A percentile compares a stretch with the other conserved stretches of the same genome.
Conservation (phyloP, 2,329 filamentous ascomycete genomes). For the Aureobasidium sp. region DNA sequence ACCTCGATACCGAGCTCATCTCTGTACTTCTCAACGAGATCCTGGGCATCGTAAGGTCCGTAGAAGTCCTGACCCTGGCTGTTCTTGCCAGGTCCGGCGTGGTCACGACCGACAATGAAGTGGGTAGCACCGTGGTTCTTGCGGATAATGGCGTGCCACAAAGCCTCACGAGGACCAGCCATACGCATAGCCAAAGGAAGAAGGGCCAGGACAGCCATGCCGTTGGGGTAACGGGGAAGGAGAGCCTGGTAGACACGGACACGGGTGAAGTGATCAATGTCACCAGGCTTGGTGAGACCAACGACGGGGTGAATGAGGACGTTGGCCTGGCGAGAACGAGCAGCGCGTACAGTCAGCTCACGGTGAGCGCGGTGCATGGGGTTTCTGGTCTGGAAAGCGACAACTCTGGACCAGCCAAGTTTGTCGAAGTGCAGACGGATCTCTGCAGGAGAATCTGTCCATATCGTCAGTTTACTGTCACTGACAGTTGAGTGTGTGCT, state of each 20-base stretch:
- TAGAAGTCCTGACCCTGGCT: constrained; percentile 96
- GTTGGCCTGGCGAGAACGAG: constrained; percentile 92
- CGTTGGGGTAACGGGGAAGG: constrained; percentile 93
- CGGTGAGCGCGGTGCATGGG: constrained; percentile 98
- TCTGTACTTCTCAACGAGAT: constrained; percentile 92
- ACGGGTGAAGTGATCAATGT: constrained; percentile 99
- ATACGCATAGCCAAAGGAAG: constrained; percentile 97
- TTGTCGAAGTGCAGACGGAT: constrained; percentile 97
- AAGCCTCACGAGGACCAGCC: constrained; percentile 94
- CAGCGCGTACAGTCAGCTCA: constrained; percentile 94
- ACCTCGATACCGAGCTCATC: constrained; percentile 97
- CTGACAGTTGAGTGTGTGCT: neutral
- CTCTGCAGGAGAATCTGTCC: constrained; percentile 79
- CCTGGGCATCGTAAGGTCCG: constrained; percentile 94
- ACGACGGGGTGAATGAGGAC: constrained; percentile 99
- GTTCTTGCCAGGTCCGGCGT: constrained; percentile 97
- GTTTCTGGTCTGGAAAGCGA: constrained; percentile 98
- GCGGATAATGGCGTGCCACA: constrained; percentile 99
- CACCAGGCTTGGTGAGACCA: constrained; percentile 95
- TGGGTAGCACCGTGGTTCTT: constrained; percentile 99
- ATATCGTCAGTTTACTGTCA: constrained; percentile 17
- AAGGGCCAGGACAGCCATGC: constrained; percentile 94
- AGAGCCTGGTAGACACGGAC: constrained; percentile 98
- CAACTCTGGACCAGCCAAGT: constrained; percentile 94
- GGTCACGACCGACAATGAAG: constrained; percentile 98